These are phyloP conservation scores for Henningerozyma blattae DNA, from an alignment of 805 yeast species.

Conservation along the genomic window DNA sequence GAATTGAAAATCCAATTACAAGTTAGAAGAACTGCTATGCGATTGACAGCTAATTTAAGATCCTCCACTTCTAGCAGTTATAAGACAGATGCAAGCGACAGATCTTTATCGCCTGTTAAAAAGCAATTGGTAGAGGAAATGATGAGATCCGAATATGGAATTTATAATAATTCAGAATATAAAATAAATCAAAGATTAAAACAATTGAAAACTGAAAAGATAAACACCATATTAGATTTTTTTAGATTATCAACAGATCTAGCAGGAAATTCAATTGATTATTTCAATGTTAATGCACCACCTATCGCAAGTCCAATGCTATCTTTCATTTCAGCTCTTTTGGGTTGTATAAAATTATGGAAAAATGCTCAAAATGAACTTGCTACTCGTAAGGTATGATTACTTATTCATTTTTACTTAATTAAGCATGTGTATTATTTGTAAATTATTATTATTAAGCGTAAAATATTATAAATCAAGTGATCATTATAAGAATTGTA, in stretches of 20 bases:
- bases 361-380: conserved; percentile 10
- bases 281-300: conserved; percentile 30
- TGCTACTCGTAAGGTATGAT: no score
- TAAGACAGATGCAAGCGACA: conserved; percentile 8
- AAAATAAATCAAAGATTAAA: conserved; percentile 20
- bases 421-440: no score
- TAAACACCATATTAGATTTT: conserved; percentile 29
- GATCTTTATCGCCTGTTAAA: conserved; percentile 15
- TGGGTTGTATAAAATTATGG: conserved; percentile 23
- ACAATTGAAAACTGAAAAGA: conserved; percentile 26
- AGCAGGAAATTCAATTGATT: conserved; percentile 34
- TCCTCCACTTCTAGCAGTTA: conserved; percentile 16
- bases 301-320: conserved; percentile 20
- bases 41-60: conserved; percentile 7
- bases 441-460: no score
- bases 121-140: conserved; percentile 22
- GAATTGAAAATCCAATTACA: conserved; percentile 32
- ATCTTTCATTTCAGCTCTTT: conserved; percentile 21
- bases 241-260: conserved; percentile 34
- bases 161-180: conserved; percentile 4
- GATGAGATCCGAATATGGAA: conserved; percentile 6
- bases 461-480: no score
- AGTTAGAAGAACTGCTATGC: conserved; percentile 32
- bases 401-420: no score
- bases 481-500: no score